Evolutionary conservation across 1,139 yeast genomes (phyloP).

Genomic region (Protomyces gravidus): DNA sequence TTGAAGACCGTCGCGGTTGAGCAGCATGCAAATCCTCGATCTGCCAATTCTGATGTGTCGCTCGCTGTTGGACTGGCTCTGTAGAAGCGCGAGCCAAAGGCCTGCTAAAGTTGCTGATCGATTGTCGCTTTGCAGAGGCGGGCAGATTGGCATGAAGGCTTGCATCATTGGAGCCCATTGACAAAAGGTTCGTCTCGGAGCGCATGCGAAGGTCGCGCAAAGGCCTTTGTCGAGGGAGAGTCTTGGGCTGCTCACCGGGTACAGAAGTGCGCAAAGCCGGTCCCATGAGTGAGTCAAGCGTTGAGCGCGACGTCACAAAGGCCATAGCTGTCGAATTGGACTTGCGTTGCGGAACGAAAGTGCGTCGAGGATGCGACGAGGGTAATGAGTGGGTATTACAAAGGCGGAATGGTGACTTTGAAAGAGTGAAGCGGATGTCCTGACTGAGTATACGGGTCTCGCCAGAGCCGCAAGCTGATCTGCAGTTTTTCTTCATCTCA

Average conservation of each 20-base stretch:
- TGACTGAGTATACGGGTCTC: no score
- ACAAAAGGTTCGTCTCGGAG: constrained; percentile 9
- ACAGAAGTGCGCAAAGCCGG: constrained; percentile 12
- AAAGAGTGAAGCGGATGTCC: no score
- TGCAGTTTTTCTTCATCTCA: no score
- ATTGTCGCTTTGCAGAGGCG: not conserved
- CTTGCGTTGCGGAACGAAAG: not conserved
- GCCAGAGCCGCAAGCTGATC: no score
- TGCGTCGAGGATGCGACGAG: not conserved
- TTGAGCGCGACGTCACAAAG: constrained; percentile 13
- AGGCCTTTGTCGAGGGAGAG: constrained; percentile 4
- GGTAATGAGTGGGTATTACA: no score
- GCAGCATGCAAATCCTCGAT: not conserved
- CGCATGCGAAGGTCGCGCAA: constrained; percentile 8
- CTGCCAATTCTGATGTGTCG: not conserved
- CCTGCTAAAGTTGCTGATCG: not conserved
- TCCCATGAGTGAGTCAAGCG: constrained; percentile 25
- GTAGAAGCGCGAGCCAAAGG: not conserved
- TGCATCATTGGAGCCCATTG: not conserved
- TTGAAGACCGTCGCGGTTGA: not conserved
- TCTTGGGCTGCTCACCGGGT: not conserved
- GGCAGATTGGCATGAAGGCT: not conserved
- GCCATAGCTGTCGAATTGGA: constrained; percentile 4
- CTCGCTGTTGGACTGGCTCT: not conserved
- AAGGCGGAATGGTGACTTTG: no score